Conservation (phyloP, 768 basidiomycete genomes). For the Boletus vinaceobasis region DNA sequence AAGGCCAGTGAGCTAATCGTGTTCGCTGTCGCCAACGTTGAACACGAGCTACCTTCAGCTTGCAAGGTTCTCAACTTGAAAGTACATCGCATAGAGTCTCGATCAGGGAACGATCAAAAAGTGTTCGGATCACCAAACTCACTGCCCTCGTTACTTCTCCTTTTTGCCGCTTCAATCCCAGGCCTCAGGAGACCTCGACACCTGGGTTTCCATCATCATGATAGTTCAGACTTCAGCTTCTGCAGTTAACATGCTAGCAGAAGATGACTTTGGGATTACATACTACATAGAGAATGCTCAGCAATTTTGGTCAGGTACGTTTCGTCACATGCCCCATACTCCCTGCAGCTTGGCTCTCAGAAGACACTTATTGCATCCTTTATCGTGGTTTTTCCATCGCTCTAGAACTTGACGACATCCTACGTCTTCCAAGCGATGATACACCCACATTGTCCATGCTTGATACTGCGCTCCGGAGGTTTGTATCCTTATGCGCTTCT, state of each 20-base stretch:
- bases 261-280: slow-evolving; percentile 73
- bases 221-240: slow-evolving; percentile 18
- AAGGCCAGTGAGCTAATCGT: background rate
- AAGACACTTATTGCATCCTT: slow-evolving; percentile 2
- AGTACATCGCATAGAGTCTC: background rate
- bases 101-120: background rate
- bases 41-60: slow-evolving; percentile 3
- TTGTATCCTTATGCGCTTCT: slow-evolving; percentile 71
- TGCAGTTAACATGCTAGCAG: slow-evolving; percentile 27
- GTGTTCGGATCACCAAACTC: background rate
- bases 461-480: slow-evolving; percentile 76
- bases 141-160: background rate
- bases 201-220: slow-evolving; percentile 2
- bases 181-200: slow-evolving; percentile 1
- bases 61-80: background rate
- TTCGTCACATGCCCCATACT: slow-evolving; percentile 1
- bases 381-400: background rate
- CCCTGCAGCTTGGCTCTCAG: slow-evolving; percentile 6
- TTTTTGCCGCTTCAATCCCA: slow-evolving; percentile 6
- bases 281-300: slow-evolving; percentile 81
- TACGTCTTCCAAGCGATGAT: slow-evolving; percentile 59
- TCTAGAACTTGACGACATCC: slow-evolving; percentile 83
- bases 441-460: slow-evolving; percentile 65
- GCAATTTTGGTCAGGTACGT: slow-evolving; percentile 88
- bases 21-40: slow-evolving; percentile 3